Conservation (phyloP, 345 rosid genomes). For the Melaleuca alternifolia region DNA sequence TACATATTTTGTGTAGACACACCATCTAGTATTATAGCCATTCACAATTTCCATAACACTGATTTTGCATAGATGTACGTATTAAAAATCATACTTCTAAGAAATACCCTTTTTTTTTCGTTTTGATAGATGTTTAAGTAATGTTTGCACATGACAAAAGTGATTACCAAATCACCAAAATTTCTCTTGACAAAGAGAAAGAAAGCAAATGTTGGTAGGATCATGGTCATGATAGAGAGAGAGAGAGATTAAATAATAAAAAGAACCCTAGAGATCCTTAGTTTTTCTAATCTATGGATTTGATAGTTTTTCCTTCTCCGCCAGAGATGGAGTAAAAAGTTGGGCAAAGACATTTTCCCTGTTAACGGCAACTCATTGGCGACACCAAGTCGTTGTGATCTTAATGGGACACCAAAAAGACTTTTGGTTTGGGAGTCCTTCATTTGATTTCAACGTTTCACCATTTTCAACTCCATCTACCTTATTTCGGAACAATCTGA, state of each 20-base stretch:
- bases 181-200: background rate
- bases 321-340: background rate
- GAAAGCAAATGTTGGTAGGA: background rate
- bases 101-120: background rate
- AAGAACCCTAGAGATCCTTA: background rate
- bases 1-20: background rate
- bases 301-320: background rate
- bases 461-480: background rate
- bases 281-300: background rate
- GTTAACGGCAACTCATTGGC: background rate
- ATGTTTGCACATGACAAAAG: background rate
- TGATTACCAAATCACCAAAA: background rate
- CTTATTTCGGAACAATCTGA: background rate
- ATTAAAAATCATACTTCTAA: background rate
- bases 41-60: background rate
- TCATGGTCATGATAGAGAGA: background rate
- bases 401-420: background rate
- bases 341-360: background rate
- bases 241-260: background rate
- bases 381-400: background rate
- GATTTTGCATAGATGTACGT: background rate
- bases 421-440: background rate
- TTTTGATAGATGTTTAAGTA: background rate
- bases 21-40: background rate
- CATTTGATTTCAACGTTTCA: background rate